These are phyloP conservation scores for Leccinum rimulosum DNA, from an alignment of 768 basidiomycete species.

Conservation along the genomic window DNA sequence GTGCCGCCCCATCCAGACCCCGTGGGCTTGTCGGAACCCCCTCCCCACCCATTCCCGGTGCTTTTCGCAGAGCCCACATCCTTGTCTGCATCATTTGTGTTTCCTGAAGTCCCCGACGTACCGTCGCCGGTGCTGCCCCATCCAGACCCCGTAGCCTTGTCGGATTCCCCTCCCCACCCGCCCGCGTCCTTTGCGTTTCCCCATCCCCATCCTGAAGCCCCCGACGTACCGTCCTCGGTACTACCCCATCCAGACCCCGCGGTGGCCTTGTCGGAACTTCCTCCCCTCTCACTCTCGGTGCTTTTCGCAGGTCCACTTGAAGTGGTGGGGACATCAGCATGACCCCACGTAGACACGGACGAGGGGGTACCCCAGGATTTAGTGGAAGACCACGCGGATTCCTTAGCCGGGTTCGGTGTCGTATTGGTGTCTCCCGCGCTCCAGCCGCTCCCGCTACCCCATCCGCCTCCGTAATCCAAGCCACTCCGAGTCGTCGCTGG, in stretches of 20 bases:
- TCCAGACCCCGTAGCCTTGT: background rate
- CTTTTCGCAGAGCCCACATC: background rate
- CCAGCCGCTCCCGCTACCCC: slow-evolving; percentile 13
- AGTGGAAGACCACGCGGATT: background rate
- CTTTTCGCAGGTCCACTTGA: background rate
- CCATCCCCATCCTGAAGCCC: background rate
- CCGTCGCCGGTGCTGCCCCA: background rate
- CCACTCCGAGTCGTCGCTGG: background rate
- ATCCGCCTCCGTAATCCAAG: slow-evolving; percentile 2
- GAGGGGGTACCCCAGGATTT: background rate
- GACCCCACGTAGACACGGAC: background rate
- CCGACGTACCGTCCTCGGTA: background rate
- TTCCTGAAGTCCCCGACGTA: background rate
- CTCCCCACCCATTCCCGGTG: background rate
- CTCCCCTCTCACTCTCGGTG: slow-evolving; percentile 8
- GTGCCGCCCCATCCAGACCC: slow-evolving; percentile 8
- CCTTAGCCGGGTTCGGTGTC: slow-evolving; percentile 2
- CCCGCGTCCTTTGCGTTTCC: background rate
- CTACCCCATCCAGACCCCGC: slow-evolving; percentile 8
- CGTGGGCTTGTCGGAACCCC: background rate
- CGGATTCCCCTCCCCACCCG: background rate
- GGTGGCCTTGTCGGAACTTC: background rate
- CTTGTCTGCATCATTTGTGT: background rate
- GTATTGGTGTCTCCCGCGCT: slow-evolving; percentile 2
- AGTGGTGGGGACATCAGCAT: background rate